These are phyloP conservation scores for Acmispon strigosus DNA, from an alignment of 306 rosid genomes.

Conservation along the genomic window DNA sequence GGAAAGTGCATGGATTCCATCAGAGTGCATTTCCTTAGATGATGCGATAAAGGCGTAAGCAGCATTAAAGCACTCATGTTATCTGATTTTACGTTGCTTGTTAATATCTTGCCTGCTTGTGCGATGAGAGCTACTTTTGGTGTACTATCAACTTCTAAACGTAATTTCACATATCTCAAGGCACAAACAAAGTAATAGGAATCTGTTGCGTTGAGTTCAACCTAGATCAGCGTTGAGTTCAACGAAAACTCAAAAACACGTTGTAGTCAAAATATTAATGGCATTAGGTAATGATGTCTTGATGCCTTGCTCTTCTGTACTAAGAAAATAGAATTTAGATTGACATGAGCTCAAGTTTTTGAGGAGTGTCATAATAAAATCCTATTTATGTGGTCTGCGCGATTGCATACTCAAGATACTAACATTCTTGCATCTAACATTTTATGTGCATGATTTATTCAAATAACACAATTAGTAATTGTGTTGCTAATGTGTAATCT, in stretches of 20 bases:
- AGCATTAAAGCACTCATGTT: background rate
- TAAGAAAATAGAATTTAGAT: background rate
- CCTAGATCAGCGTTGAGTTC: too few relatives aligned
- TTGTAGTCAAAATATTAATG: background rate
- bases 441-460: background rate
- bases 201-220: too few relatives aligned
- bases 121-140: background rate
- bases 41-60: slow-evolving; percentile 74
- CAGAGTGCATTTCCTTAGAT: slow-evolving; percentile 54
- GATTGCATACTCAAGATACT: background rate
- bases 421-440: background rate
- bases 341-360: background rate
- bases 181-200: too few relatives aligned
- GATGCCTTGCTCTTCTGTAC: background rate
- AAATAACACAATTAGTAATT: background rate
- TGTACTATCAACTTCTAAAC: background rate
- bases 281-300: background rate
- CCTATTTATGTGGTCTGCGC: background rate
- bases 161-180: too few relatives aligned
- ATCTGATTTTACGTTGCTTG: slow-evolving; percentile 1
- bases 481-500: background rate
- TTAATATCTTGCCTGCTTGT: background rate
- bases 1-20: slow-evolving; percentile 70
- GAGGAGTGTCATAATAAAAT: background rate
- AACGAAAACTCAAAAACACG: too few relatives aligned